Evolutionary conservation across 805 yeast genomes (phyloP).

Genomic region (Saitoella complicata): DNA sequence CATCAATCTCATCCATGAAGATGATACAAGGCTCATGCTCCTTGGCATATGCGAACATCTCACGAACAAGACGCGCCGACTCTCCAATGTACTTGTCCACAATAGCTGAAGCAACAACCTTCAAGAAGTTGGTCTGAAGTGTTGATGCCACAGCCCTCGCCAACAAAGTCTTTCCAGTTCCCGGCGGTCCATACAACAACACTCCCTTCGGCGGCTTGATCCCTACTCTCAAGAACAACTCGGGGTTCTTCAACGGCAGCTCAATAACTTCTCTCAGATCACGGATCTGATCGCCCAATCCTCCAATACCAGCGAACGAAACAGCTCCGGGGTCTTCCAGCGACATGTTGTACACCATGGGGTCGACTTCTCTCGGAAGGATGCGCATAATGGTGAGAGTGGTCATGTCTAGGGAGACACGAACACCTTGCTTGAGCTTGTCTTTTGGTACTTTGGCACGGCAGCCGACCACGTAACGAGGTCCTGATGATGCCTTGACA

Average conservation of each 20-base stretch:
- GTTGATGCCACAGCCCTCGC: conserved; percentile 99
- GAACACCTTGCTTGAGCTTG: conserved; percentile 74
- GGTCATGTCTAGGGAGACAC: conserved; percentile 95
- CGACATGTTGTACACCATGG: conserved; percentile 95
- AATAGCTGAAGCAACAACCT: conserved; percentile 95
- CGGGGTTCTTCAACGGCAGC: conserved; percentile 92
- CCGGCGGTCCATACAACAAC: conserved; percentile 92
- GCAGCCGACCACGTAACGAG: conserved; percentile 94
- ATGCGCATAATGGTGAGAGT: conserved; percentile 95
- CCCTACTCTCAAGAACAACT: conserved; percentile 85
- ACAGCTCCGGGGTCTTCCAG: conserved; percentile 95
- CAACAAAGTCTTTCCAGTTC: conserved; percentile 89
- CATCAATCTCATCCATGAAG: conserved; percentile 97
- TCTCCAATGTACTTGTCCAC: conserved; percentile 98
- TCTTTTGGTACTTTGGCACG: conserved; percentile 80
- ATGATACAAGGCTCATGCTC: conserved; percentile 98
- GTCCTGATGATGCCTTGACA: conserved; percentile 93
- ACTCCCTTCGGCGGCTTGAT: conserved; percentile 99
- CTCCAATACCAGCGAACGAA: conserved; percentile 90
- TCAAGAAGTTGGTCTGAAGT: conserved; percentile 92
- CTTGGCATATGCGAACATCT: conserved; percentile 93
- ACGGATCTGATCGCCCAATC: conserved; percentile 85
- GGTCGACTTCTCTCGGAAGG: conserved; percentile 95
- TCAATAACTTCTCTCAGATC: conserved; percentile 96
- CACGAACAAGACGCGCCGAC: conserved; percentile 89